Percentiles rank a stretch among this genome's conserved stretches.
phyloP scores from a whole-genome alignment of 202 grass and related monocot genomes.

The Cymbopogon flexuosus region DNA sequence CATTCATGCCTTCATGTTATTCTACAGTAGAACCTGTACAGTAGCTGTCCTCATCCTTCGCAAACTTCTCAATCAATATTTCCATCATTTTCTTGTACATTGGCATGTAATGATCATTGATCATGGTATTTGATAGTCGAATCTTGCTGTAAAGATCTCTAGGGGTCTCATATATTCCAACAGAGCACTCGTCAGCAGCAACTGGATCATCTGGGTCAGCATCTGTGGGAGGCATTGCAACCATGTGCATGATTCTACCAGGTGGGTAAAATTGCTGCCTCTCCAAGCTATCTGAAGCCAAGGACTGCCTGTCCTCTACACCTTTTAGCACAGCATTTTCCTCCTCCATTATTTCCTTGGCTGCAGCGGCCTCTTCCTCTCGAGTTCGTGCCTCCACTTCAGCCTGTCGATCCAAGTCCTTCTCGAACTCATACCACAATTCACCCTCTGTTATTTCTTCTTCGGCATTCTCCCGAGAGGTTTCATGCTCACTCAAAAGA shows the following conservation, averaged over 20 bases:
- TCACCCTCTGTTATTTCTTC: constrained; percentile 68
- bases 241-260: constrained; percentile 94
- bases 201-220: constrained; percentile 36
- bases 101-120: constrained; percentile 99
- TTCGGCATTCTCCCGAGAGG: constrained; percentile 41
- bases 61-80: constrained; percentile 84
- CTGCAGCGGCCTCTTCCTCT: constrained; percentile 71
- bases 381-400: constrained; percentile 49
- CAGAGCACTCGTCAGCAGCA: constrained; percentile 43
- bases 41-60: constrained; percentile 51
- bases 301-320: constrained; percentile 54
- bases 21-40: constrained; percentile 44
- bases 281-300: constrained; percentile 55
- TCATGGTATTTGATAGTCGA: constrained; percentile 85
- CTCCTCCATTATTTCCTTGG: constrained; percentile 86
- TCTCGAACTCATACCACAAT: constrained; percentile 81
- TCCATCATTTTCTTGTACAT: constrained; percentile 99
- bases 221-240: constrained; percentile 48
- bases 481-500: constrained; percentile 56
- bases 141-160: constrained; percentile 86
- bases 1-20: constrained; percentile 12
- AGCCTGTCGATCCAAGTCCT: constrained; percentile 53
- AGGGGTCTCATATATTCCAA: constrained; percentile 76
- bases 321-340: constrained; percentile 63
- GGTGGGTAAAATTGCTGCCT: constrained; percentile 90